Evolutionary conservation across 768 basidiomycete genomes (phyloP), one percentile per base, ranked within the genome.

Genomic region (Russula olivacea): DNA sequence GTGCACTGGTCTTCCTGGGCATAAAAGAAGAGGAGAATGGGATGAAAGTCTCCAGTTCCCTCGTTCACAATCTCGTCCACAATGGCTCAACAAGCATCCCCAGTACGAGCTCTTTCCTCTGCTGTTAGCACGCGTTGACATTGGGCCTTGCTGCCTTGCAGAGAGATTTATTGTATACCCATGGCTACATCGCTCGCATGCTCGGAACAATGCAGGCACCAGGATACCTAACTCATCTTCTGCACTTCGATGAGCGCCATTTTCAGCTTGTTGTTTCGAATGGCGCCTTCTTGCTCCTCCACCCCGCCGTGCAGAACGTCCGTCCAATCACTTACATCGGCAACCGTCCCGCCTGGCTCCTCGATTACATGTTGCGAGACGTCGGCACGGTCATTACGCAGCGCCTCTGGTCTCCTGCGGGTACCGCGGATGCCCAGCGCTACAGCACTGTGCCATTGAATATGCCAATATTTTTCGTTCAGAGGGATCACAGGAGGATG

Each of bases 381-480:
- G 8, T 25, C 19, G 63, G 63, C 10, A 64, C 58, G 0, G 49
- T 60, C 21, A 54, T 64, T 1, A 52, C 58, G 19, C 63, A 64
- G 32, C 3, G 23, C 25, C 48, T 58, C 2, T 60, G 63, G 63
- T 17, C 47, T 38, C 63, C 63, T 11, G 19, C 25, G 1, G 34
- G 49, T 15, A 23, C 52, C 9, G 23, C 45, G 4, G 63, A 64
- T 11, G 53, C 57, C 30, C 63, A 45, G 21, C 63, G 63, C 19
- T 58, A 64, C 40, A 19, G 30, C 21, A 38, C 45, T 1, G 58
- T 49, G 14, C 1, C 40, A 9, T 30, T 54, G 9, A 36, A 66
- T 1, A 15, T 65, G 49, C 66, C 66, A 0, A 60, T 66, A n/a
- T 66, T 66, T n/a, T 66, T 66, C 36, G 34, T 65, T 7, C 45